Base-by-base conservation (phyloP, 2,329 filamentous ascomycete genomes). In the Ilyonectria sp. region DNA sequence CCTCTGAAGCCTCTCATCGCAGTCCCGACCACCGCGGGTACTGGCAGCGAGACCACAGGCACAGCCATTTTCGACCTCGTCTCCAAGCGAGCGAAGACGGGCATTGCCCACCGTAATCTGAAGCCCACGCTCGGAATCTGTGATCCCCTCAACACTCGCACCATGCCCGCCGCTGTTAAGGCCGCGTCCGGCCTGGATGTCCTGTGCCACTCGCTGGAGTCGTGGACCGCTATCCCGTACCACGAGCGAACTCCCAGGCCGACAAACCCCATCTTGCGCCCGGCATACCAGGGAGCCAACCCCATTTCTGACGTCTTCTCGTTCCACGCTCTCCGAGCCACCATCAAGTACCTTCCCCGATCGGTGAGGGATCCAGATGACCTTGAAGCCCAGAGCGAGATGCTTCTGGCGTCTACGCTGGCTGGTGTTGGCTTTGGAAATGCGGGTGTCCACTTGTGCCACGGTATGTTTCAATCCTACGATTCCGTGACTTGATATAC, bases 241-340 rank as follows among this genome's bases (percentile, higher is more conserved):
- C 87, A 93, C 74, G 92, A 97, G 85, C 91, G 96, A 57, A 90
- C 86, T 0, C 96, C 96, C 0, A 87, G 95, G 3, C 97, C 97
- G 0, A 83, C 89, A 4, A 98, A 99, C 79, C 96, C 97, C 0
- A 93, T 99, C 74, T 87, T 95, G 67, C 88, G 96, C 4, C 96
- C 96, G 0, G 95, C 96, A 0, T 99, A 99, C 79, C 96, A 99
- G 81, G 96, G 96, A 46, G 94, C 96, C 7, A 99, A 99, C 79
- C 96, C 96, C 2, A 99, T 99, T 75, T 97, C 93, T 49, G 96
- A 99, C 79, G 95, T 99, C 72, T 99, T 99, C 85, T 97, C 94
- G 4, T 86, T 99, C 21, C 92, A 93, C 74, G 95, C 96, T 0
- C 87, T 99, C 6, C 87, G 89, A 33, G 89, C 89, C 74, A 97